These are phyloP conservation scores for Ilex paraguariensis DNA, from an alignment of 305 asterid species.

Conservation along the genomic window DNA sequence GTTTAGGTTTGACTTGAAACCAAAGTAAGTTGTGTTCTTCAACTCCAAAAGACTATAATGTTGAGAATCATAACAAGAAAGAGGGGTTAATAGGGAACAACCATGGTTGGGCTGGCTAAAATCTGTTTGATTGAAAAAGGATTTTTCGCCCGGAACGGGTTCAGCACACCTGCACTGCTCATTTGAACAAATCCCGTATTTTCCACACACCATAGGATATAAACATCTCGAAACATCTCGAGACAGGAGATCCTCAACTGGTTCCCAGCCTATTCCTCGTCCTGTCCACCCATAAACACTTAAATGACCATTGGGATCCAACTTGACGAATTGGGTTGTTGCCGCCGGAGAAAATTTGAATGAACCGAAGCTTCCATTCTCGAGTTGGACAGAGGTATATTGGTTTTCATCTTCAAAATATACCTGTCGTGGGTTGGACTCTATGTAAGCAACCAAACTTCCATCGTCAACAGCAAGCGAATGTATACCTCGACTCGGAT, in stretches of 20 bases:
- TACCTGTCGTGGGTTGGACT: slow-evolving; percentile 10
- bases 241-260: slow-evolving; percentile 3
- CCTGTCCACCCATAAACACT: neutral
- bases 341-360: neutral
- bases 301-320: slow-evolving; percentile 3
- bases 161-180: slow-evolving; percentile 16
- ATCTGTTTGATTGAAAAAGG: slow-evolving; percentile 6
- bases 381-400: neutral
- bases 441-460: slow-evolving; percentile 2
- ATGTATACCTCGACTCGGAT: slow-evolving; percentile 10
- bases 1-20: neutral
- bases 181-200: slow-evolving; percentile 14
- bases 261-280: neutral
- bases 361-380: neutral
- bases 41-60: slow-evolving; percentile 13
- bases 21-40: slow-evolving; percentile 3
- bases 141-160: neutral
- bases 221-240: neutral
- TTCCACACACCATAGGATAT: slow-evolving; percentile 16
- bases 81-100: slow-evolving; percentile 8
- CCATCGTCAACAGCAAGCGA: neutral
- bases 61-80: slow-evolving; percentile 14
- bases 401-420: neutral
- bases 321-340: neutral
- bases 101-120: slow-evolving; percentile 2